These are phyloP conservation scores for Aspergillus caelatus DNA, from an alignment of 2,329 filamentous ascomycete genomes.

Conservation along the genomic window DNA sequence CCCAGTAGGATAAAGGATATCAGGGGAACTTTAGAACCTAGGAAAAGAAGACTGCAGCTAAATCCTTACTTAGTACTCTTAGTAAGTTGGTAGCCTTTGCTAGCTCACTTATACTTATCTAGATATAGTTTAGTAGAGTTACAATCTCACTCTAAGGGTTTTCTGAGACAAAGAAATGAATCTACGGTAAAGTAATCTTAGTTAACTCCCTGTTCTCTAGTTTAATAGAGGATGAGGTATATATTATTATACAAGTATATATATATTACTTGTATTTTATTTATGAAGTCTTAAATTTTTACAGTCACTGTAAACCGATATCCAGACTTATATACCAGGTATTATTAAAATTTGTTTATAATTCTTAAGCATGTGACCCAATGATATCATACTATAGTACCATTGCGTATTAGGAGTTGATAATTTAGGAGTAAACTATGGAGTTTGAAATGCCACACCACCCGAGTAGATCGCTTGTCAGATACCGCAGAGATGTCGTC, in stretches of 20 bases:
- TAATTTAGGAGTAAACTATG: not conserved
- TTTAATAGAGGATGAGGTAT: not conserved
- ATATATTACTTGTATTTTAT: not conserved
- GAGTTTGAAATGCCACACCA: not conserved
- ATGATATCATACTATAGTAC: not conserved
- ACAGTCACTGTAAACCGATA: not conserved
- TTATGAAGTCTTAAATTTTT: not conserved
- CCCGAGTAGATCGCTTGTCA: constrained; percentile 1
- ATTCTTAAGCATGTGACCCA: not conserved
- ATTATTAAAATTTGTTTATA: not conserved
- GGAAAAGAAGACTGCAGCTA: not conserved
- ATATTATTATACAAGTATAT: not conserved
- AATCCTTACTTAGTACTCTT: not conserved
- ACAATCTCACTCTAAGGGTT: not conserved
- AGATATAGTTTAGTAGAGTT: not conserved
- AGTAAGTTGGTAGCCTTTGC: not conserved
- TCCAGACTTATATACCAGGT: not conserved
- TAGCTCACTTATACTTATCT: not conserved
- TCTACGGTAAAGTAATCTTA: not conserved
- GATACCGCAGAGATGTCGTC: not conserved
- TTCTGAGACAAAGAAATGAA: not conserved
- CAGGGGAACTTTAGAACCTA: not conserved
- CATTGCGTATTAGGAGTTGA: not conserved
- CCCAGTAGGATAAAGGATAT: not conserved
- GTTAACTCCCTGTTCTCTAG: not conserved